Evolutionary conservation across 2,329 filamentous ascomycete species (phyloP).

Genomic region (Diaporthe citri): DNA sequence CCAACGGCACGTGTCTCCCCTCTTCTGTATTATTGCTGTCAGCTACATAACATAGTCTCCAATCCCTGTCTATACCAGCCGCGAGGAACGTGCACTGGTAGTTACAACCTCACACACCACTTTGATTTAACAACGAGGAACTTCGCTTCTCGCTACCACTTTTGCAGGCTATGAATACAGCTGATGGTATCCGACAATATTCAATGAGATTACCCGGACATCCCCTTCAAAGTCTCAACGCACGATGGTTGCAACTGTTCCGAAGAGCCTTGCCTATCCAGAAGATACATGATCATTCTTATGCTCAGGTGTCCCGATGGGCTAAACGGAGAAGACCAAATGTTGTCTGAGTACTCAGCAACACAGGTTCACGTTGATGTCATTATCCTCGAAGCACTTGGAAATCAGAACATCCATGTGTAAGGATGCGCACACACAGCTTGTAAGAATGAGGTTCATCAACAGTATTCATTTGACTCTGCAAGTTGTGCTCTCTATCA

Average conservation of each 20-base stretch:
- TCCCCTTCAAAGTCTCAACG: too few relatives aligned
- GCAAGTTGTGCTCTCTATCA: not conserved
- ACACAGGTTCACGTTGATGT: not conserved
- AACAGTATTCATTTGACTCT: not conserved
- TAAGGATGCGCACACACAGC: not conserved
- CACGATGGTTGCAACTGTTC: not conserved
- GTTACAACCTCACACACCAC: not conserved
- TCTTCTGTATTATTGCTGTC: not conserved
- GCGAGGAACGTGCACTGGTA: not conserved
- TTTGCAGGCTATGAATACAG: not conserved
- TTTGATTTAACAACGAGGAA: not conserved
- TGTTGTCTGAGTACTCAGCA: not conserved
- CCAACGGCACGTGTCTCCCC: not conserved
- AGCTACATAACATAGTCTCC: not conserved
- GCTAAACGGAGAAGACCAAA: not conserved
- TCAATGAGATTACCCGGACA: not conserved
- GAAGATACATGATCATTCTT: too few relatives aligned
- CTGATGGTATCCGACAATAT: not conserved
- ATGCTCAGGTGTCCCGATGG: not conserved
- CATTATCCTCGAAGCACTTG: not conserved
- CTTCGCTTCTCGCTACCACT: not conserved
- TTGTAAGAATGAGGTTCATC: not conserved
- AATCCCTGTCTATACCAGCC: constrained; percentile 9
- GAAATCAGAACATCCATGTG: not conserved
- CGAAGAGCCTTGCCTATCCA: not conserved